phyloP scores from a whole-genome alignment of 305 asterid species.

The Fraxinus velutina region DNA sequence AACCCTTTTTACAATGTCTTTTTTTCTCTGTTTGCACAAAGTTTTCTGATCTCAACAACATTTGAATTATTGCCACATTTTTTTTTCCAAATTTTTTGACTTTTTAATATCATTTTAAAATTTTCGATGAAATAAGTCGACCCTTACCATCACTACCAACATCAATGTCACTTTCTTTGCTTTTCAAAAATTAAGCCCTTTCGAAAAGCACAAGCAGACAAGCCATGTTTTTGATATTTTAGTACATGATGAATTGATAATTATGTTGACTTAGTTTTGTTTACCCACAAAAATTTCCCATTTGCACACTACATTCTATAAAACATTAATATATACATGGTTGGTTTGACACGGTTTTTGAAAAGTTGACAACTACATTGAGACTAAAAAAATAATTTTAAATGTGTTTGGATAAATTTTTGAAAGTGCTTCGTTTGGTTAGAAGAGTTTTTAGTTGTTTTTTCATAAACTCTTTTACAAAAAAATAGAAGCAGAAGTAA shows the following conservation, averaged over 20 bases:
- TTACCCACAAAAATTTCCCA: conserved; percentile 27
- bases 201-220: conserved; percentile 30
- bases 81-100: not conserved
- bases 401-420: not conserved
- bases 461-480: not conserved
- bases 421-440: not conserved
- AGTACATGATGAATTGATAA: conserved; percentile 32
- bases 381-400: not conserved
- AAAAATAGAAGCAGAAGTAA: not conserved
- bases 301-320: not conserved
- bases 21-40: not conserved
- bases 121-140: not conserved
- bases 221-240: conserved; percentile 23
- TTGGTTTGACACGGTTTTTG: not conserved
- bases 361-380: too few relatives aligned
- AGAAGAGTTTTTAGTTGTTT: not conserved
- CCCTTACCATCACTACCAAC: not conserved
- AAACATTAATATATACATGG: not conserved
- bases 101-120: not conserved
- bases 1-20: not conserved
- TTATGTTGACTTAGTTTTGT: conserved; percentile 32
- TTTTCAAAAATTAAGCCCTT: not conserved
- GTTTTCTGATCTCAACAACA: not conserved
- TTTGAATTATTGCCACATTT: not conserved
- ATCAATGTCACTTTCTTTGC: not conserved